Base-by-base conservation (phyloP, 805 yeast genomes). In the Kuraishia capsulata region DNA sequence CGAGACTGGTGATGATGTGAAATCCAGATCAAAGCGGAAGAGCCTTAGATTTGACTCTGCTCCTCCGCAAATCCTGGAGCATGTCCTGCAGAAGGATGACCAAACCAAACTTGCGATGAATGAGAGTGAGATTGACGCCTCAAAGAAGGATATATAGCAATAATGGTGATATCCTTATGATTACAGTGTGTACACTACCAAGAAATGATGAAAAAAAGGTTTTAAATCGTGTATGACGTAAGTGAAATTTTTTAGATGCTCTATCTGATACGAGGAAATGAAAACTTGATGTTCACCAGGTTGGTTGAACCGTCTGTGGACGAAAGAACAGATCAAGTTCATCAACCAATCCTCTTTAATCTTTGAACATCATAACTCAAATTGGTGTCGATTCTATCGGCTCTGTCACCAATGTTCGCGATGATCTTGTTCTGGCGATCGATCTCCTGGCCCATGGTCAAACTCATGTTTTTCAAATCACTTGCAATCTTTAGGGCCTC, bases 351-450 rank as follows among this genome's bases (percentile, higher is more conserved):
- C 14, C 37, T 26, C 19, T 23, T 16, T 6, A 34, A 19, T 20
- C 41, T 39, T 6, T 28, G 35, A 13, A 24, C 19, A 23, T 39
- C 29, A 29, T 25, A 34, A 18, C 32, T 26, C 19, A 90, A 80
- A 54, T 81, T 80, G 41, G 86, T 81, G 57, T 90, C 97, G 54
- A 88, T 69, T 39, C 74, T 73, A 53, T 86, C 95, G 3, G 96
- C 83, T 53, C 82, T 81, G 47, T 86, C 88, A 49, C 85, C 90
- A 46, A 92, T 80, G 44, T 76, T 70, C 41, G 73, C 74, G 48
- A 90, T 66, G 48, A 94, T 77, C 20, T 57, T 58, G 54, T 85
- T 88, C 61, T 90, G 98, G 26, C 76, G 67, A 39, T 78, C 78
- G 34, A 92, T 73, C 61, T 90, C 97, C 24, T 73, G 73, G 38